Conservation (phyloP, 495 filamentous ascomycete genomes). For the Parmelia sp. region DNA sequence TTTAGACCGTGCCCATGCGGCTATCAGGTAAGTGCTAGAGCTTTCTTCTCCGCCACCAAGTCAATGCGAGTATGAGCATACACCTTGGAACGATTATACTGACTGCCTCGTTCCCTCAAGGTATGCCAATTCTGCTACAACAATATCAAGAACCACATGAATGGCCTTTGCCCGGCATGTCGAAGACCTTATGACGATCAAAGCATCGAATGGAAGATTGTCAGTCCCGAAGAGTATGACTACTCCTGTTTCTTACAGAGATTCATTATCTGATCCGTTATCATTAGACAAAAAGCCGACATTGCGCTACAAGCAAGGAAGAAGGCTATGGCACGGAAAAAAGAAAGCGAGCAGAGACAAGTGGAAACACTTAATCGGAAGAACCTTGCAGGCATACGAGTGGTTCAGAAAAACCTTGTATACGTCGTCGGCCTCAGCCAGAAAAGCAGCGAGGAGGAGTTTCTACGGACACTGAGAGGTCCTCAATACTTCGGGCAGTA, state of each 20-base stretch:
- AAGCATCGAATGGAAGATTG: constrained; percentile 90
- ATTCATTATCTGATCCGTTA: background rate
- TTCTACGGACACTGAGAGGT: constrained; percentile 79
- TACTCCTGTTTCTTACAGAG: constrained; percentile 1
- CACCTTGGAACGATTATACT: constrained; percentile 1
- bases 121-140: constrained; percentile 99
- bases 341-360: constrained; percentile 91
- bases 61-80: background rate
- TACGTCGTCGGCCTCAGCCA: constrained; percentile 95
- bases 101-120: constrained; percentile 38
- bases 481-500: constrained; percentile 96
- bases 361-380: constrained; percentile 92
- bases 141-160: constrained; percentile 94
- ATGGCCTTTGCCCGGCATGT: constrained; percentile 93
- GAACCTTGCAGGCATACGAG: constrained; percentile 87
- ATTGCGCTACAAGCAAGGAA: constrained; percentile 85
- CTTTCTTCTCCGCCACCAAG: background rate
- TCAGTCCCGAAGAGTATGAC: constrained; percentile 84
- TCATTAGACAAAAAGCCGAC: constrained; percentile 67
- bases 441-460: constrained; percentile 80
- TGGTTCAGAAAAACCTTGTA: constrained; percentile 97
- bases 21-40: constrained; percentile 65
- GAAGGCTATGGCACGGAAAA: constrained; percentile 82
- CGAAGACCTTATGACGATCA: constrained; percentile 91
- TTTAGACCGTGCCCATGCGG: constrained; percentile 97